Evolutionary conservation across 352 stramenopile genomes (phyloP).

Genomic region (Pythium periplocum): DNA sequence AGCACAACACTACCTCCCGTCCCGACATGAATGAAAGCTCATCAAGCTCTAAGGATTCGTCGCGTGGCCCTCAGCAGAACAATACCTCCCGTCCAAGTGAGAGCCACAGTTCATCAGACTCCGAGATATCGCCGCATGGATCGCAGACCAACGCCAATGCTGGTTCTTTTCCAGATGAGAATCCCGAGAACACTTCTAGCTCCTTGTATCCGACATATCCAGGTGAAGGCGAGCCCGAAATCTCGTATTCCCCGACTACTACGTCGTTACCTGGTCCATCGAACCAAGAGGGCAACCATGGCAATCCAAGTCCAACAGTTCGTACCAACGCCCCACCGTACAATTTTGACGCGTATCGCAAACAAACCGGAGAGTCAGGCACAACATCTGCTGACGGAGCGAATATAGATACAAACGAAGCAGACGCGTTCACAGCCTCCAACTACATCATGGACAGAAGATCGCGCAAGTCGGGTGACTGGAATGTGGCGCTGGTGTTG

Average conservation of each 20-base stretch:
- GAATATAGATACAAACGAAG: not conserved
- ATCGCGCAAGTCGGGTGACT: not conserved
- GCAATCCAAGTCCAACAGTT: not conserved
- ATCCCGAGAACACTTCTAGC: not conserved
- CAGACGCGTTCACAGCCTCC: slow-evolving; percentile 1
- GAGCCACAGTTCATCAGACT: not conserved
- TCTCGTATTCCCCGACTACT: not conserved
- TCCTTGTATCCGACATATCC: not conserved
- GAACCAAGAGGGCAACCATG: not conserved
- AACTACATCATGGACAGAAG: slow-evolving; percentile 3
- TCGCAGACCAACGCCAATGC: too few relatives aligned
- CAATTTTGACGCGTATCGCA: slow-evolving; percentile 5
- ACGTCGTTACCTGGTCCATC: not conserved
- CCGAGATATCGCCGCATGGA: too few relatives aligned
- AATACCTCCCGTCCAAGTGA: not conserved
- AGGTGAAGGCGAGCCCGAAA: not conserved
- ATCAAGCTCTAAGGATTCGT: too few relatives aligned
- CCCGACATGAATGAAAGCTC: too few relatives aligned
- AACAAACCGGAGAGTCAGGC: not conserved
- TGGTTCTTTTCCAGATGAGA: too few relatives aligned
- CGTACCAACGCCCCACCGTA: slow-evolving; percentile 1
- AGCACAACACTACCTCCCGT: too few relatives aligned
- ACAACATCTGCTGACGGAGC: not conserved
- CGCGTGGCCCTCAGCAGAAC: not conserved
- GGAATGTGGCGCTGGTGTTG: slow-evolving; percentile 1